A percentile compares a stretch with the other conserved stretches of the same genome.
These are phyloP conservation scores for Porodaedalea pini DNA, from an alignment of 1,284 basidiomycete species.

Conservation along the genomic window DNA sequence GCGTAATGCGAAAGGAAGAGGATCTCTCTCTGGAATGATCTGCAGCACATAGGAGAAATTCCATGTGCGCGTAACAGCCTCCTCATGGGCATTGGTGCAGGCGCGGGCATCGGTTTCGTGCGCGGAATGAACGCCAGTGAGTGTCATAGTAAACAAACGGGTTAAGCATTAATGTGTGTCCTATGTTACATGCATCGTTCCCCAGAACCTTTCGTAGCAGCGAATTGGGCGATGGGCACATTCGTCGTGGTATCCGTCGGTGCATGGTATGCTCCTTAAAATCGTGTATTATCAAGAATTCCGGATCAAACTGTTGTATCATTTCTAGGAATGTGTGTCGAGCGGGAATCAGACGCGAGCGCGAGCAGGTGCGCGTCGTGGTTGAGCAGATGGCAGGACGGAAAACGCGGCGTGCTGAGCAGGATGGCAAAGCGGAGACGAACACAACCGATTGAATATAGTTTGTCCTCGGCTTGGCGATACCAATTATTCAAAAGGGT, in stretches of 20 bases:
- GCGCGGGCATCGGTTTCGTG: conserved; percentile 53
- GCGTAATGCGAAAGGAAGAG: conserved; percentile 38
- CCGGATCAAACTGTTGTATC: neutral
- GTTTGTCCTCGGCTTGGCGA: neutral
- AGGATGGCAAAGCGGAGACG: neutral
- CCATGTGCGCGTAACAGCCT: conserved; percentile 58
- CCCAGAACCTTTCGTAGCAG: conserved; percentile 43
- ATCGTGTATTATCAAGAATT: neutral
- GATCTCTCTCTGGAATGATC: conserved; percentile 43
- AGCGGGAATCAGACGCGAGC: conserved; percentile 50
- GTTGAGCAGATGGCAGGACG: conserved; percentile 60
- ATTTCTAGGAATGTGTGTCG: conserved; percentile 58
- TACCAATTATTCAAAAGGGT: neutral
- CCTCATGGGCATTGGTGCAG: conserved; percentile 51
- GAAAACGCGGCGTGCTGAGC: conserved; percentile 25
- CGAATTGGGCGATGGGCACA: conserved; percentile 54
- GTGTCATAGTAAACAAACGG: too few relatives aligned
- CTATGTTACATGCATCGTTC: neutral
- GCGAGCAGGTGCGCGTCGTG: conserved; percentile 50
- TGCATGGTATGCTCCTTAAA: conserved; percentile 39
- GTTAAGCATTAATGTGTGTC: neutral
- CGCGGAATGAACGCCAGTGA: conserved; percentile 51
- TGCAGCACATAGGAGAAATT: conserved; percentile 49
- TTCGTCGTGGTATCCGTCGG: conserved; percentile 50
- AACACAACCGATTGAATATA: neutral